Conservation (phyloP, 345 rosid genomes). For the Gossypium rotundifolium region DNA sequence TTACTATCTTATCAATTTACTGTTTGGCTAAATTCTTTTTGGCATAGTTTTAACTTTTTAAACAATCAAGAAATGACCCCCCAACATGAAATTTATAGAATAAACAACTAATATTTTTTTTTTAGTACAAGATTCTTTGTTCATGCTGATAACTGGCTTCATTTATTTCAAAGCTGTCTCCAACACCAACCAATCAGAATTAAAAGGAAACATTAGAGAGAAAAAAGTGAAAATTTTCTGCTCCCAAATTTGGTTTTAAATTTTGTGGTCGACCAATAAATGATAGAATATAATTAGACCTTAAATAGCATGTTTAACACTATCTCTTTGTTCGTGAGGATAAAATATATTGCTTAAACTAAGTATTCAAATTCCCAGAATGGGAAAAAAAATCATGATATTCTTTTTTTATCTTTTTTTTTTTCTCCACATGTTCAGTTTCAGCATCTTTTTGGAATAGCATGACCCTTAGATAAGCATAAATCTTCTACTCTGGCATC, state of each 20-base stretch:
- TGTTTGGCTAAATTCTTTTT: not conserved
- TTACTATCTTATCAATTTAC: not conserved
- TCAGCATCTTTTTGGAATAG: not conserved
- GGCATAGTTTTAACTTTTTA: not conserved
- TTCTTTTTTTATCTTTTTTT: not conserved
- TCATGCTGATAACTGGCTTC: not conserved
- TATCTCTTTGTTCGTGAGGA: not conserved
- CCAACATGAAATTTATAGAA: not conserved
- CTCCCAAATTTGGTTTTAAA: too few relatives aligned
- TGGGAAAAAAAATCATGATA: not conserved
- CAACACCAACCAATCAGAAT: not conserved
- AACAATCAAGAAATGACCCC: not conserved
- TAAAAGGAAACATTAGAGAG: not conserved
- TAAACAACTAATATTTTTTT: not conserved
- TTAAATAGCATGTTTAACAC: not conserved
- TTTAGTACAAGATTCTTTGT: not conserved
- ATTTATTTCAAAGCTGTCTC: conserved; percentile 1
- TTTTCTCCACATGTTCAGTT: not conserved
- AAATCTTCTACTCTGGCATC: not conserved
- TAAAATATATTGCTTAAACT: too few relatives aligned
- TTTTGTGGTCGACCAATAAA: not conserved
- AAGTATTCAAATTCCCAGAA: not conserved
- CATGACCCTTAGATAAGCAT: not conserved
- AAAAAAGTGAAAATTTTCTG: not conserved
- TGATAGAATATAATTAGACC: not conserved